phyloP scores from a whole-genome alignment of 1,284 basidiomycete species.

The Sphaerobolus stellatus region DNA sequence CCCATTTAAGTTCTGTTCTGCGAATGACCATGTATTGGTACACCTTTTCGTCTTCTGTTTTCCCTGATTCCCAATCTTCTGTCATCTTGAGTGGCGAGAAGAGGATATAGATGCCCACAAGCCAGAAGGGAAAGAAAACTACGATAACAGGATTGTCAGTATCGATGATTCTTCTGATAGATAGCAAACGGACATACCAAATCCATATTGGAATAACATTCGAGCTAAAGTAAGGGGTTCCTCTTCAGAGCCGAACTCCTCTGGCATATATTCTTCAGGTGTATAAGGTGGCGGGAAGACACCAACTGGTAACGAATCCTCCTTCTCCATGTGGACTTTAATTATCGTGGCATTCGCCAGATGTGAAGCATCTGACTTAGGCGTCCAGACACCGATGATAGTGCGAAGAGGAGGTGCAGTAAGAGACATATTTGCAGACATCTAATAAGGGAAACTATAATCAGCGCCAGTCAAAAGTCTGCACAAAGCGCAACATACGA shows the following conservation, averaged over 20 bases:
- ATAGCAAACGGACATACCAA: not conserved
- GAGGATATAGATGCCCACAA: constrained; percentile 38
- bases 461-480: too few species aligned
- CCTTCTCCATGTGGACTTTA: too few species aligned
- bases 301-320: too few species aligned
- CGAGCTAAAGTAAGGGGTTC: constrained; percentile 9
- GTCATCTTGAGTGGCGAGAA: constrained; percentile 38
- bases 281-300: too few species aligned
- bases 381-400: too few species aligned
- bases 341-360: too few species aligned
- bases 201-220: constrained; percentile 9
- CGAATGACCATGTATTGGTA: constrained; percentile 38
- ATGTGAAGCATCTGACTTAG: too few species aligned
- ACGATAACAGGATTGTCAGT: not conserved
- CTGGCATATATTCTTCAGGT: too few species aligned
- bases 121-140: constrained; percentile 48
- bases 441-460: too few species aligned
- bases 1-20: constrained; percentile 40
- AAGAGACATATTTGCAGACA: too few species aligned
- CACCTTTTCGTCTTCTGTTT: constrained; percentile 35
- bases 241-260: not conserved
- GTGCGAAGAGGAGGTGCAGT: too few species aligned
- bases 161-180: not conserved
- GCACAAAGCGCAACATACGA: too few species aligned
- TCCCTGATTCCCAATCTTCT: constrained; percentile 38